A percentile compares a stretch with the other conserved stretches of the same genome.
These are phyloP conservation scores for Dioszegia aurantiaca DNA, from an alignment of 768 basidiomycete species.

Conservation along the genomic window DNA sequence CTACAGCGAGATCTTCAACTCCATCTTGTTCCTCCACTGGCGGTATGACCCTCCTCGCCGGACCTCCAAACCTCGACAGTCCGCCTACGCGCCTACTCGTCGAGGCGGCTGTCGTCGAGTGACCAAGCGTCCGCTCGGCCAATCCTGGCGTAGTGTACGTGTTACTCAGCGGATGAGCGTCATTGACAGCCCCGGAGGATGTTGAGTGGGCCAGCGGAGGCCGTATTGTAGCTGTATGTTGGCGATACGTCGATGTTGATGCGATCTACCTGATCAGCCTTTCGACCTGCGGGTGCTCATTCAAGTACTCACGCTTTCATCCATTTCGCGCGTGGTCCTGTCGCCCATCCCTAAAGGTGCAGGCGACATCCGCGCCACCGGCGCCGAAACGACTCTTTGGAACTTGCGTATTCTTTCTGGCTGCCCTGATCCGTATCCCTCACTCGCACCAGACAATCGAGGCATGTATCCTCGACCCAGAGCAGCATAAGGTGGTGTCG, in stretches of 20 bases:
- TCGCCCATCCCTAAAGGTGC: constrained; percentile 5
- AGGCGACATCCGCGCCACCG: constrained; percentile 16
- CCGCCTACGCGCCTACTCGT: constrained; percentile 37
- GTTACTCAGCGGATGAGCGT: neutral
- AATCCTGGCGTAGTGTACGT: constrained; percentile 36
- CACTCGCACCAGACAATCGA: constrained; percentile 1
- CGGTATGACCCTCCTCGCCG: constrained; percentile 32
- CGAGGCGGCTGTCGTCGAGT: constrained; percentile 25
- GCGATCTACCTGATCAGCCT: neutral
- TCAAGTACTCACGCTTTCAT: constrained; percentile 17
- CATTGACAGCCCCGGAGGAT: constrained; percentile 27
- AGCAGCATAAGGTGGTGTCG: constrained; percentile 29
- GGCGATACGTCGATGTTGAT: constrained; percentile 22
- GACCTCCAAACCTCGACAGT: constrained; percentile 44
- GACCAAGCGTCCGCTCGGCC: constrained; percentile 29
- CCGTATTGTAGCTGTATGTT: constrained; percentile 28
- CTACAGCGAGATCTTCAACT: neutral
- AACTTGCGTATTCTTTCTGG: constrained; percentile 23
- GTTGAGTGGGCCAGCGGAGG: constrained; percentile 29
- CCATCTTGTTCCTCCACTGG: constrained; percentile 14
- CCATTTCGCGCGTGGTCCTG: constrained; percentile 2
- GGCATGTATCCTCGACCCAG: constrained; percentile 7
- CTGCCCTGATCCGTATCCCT: constrained; percentile 16
- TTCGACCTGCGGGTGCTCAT: neutral
- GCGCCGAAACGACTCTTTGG: constrained; percentile 42